Evolutionary conservation across 1,139 yeast species (phyloP), one percentile per base, ranked within the genome.

Genomic region (Taphrina wiesneri): DNA sequence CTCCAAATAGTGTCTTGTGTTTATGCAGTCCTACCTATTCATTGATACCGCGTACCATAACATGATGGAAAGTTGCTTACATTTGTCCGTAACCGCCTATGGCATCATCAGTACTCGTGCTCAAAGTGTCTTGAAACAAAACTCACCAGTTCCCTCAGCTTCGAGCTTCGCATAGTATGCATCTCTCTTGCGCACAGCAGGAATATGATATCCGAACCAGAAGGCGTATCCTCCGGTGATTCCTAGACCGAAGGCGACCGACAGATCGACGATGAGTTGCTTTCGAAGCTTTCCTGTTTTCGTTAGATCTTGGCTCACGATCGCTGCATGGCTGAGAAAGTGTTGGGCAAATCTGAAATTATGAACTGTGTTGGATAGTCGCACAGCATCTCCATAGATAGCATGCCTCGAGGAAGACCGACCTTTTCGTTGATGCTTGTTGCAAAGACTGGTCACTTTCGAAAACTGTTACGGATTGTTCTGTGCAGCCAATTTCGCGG

Each of bases 141-240:
- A 56, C 63, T 17, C 32, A 45, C 63, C 62, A 30, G 54, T 47
- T 45, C 65, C 65, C 41, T 65, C 66, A 23, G 66, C 61, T 34
- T 63, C 67, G 15, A 67, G 67, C 49, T 67, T 67, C 17, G 59
- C 64, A 34, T 67, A 67, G 51, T 51, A 67, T 19, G 64, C 66
- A 21, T 67, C 69, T 21, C 69, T 63, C 46, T 62, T 57, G n/a
- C 65, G 69, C 13, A 63, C 56, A 25, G 69, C 59, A 6, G 69
- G 69, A 41, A 67, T 63, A 43, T 67, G 69, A 53, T 65, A 67
- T 19, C 67, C 69, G 30, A 43, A 63, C 69, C 69, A 67, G 56
- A 63, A 67, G 0, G 57, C 62, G 57, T 57, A 67, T 11, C 67
- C 68, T 19, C 67, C 65, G 30, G 56, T 53, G 28, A 67, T 56